Base-by-base conservation (phyloP, 2,329 filamentous ascomycete species). In the Emmonsiellopsis sp. region DNA sequence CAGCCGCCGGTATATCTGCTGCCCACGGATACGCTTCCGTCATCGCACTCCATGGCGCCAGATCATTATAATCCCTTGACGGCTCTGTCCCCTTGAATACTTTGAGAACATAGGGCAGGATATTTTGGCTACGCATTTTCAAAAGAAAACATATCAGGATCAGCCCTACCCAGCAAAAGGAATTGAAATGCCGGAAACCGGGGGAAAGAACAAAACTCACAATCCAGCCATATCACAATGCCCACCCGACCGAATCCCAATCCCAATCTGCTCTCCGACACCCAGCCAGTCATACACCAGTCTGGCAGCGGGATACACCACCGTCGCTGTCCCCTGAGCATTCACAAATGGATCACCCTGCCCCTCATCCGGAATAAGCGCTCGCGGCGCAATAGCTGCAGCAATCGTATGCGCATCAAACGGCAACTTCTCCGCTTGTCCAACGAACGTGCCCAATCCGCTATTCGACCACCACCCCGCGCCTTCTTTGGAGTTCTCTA, bases 161-260 rank as follows among this genome's bases (percentile, higher is more conserved):
- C 15, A 44, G 41, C 41, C 9, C n/a, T n/a, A 37, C 9, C 45
- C 26, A 13, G 13, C 9, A 47, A 16, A 9, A 16, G 43, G 20
- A 2, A 53, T 49, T 61, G 58, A 45, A 52, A 50, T 4, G 26
- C 9, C 35, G 35, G 34, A 51, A 49, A n/a, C 13, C 43, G 35
- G 47, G 44, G 50, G 16, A 34, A 43, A 50, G 44, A 41, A 8
- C 10, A 47, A 38, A 15, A 69, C 72, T 68, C 57, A 75, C 72
- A 71, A 77, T 47, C 76, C 76, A 50, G 70, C 73, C 66, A 73
- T 70, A 57, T 77, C 76, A 58, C 75, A 78, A 56, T 79, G 76
- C 0, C 69, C 75, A 6, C 76, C 75, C 26, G 68, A 67, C 2
- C 75, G 65, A 46, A 78, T 70, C 38, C 70, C 72, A 67, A 78